Evolutionary conservation across 257 asterid species (phyloP).

Genomic region (Vinca minor): DNA sequence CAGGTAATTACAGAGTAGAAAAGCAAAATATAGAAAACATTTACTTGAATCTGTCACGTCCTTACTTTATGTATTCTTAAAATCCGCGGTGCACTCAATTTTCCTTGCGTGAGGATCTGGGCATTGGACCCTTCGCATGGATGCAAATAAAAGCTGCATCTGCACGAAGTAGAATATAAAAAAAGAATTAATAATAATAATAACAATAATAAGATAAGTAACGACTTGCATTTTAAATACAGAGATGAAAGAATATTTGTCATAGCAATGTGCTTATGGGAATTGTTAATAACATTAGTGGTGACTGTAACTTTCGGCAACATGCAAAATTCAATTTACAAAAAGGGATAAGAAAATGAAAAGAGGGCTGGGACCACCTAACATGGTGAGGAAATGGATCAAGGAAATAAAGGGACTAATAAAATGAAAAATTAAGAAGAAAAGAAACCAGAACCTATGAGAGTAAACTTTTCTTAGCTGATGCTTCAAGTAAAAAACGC

Average conservation of each 20-base stretch:
- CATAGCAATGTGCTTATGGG: no score
- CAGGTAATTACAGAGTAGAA: background rate
- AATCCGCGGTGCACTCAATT: slow-evolving; percentile 98
- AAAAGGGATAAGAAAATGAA: background rate
- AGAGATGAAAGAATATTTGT: background rate
- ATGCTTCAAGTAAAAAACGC: background rate
- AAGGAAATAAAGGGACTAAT: background rate
- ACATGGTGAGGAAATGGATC: background rate
- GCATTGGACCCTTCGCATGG: slow-evolving; percentile 83
- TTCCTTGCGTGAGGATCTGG: slow-evolving; percentile 89
- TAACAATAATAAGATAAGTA: no score
- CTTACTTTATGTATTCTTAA: slow-evolving; percentile 95
- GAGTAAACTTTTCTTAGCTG: background rate
- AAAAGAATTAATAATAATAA: no score
- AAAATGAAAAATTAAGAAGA: background rate
- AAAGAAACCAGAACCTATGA: background rate
- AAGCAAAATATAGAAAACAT: background rate
- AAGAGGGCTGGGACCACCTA: background rate
- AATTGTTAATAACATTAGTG: background rate
- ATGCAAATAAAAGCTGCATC: slow-evolving; percentile 95
- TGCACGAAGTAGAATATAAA: slow-evolving; percentile 39
- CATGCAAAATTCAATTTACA: background rate
- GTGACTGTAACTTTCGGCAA: background rate
- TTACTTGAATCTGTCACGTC: slow-evolving; percentile 2
- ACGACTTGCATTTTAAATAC: background rate